Percentiles rank a stretch among this genome's conserved stretches.
Conservation (phyloP, 208 protist species). For the Histomonas meleagridis region DNA sequence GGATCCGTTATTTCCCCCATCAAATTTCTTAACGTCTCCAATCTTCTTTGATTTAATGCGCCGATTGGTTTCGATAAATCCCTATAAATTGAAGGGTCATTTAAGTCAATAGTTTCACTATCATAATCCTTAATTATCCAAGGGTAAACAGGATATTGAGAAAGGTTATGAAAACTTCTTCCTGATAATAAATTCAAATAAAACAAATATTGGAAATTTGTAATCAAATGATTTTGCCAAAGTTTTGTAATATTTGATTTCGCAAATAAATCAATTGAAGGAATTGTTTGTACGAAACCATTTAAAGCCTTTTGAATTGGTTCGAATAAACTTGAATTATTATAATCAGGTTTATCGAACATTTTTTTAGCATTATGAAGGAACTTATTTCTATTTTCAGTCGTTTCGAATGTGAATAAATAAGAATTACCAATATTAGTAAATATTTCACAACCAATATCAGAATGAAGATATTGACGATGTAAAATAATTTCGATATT, state of each 20-base stretch:
- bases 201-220: neutral
- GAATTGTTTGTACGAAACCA: neutral
- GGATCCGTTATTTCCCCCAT: neutral
- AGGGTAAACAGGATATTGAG: slow-evolving; percentile 33
- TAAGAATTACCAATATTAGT: neutral
- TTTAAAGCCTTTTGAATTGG: too few species aligned
- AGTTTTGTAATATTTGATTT: neutral
- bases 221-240: neutral
- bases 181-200: neutral
- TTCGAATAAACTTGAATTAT: too few species aligned
- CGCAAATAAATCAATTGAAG: neutral
- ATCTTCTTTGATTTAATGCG: neutral
- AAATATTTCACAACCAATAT: slow-evolving; percentile 20
- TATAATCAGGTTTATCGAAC: too few species aligned
- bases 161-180: neutral
- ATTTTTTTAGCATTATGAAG: neutral
- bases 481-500: too few species aligned
- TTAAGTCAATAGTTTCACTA: neutral
- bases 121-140: neutral
- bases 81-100: neutral
- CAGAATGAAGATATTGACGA: neutral
- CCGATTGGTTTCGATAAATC: slow-evolving; percentile 33
- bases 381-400: neutral
- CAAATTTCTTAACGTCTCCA: neutral
- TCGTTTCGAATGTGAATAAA: neutral